phyloP scores from a whole-genome alignment of 108 stramenopile species.

The Ochromonas danica region DNA sequence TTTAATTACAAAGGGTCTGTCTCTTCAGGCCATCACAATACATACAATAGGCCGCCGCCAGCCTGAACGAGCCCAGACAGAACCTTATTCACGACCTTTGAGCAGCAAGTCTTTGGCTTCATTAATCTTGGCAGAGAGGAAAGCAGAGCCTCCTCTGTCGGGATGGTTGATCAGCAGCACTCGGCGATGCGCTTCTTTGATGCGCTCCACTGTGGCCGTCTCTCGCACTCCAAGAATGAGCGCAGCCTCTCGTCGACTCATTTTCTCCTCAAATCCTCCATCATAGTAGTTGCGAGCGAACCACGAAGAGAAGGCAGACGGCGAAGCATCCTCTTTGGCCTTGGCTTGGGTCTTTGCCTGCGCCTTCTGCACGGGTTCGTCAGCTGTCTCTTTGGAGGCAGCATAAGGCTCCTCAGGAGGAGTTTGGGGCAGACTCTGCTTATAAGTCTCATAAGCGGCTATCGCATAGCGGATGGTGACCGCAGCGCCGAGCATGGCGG shows the following conservation, averaged over 20 bases:
- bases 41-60: no score
- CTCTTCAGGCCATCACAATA: no score
- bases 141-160: conserved; percentile 94
- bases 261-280: conserved; percentile 95
- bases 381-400: neutral
- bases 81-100: no score
- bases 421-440: no score
- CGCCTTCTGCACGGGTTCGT: neutral
- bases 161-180: conserved; percentile 95
- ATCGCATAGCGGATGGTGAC: no score
- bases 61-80: no score
- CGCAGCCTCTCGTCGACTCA: conserved; percentile 95
- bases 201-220: conserved; percentile 72
- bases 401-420: no score
- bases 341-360: neutral
- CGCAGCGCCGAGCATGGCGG: no score
- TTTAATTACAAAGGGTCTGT: no score
- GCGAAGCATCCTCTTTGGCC: neutral
- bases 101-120: conserved; percentile 97
- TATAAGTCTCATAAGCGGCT: no score
- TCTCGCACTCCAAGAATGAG: conserved; percentile 94
- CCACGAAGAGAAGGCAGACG: neutral
- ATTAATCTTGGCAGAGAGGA: conserved; percentile 90
- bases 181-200: conserved; percentile 94
- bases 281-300: conserved; percentile 85